A percentile compares a stretch with the other conserved stretches of the same genome.
Evolutionary conservation across 139 green algal species (phyloP).

Genomic region (Pseudopediastrum boryanum): DNA sequence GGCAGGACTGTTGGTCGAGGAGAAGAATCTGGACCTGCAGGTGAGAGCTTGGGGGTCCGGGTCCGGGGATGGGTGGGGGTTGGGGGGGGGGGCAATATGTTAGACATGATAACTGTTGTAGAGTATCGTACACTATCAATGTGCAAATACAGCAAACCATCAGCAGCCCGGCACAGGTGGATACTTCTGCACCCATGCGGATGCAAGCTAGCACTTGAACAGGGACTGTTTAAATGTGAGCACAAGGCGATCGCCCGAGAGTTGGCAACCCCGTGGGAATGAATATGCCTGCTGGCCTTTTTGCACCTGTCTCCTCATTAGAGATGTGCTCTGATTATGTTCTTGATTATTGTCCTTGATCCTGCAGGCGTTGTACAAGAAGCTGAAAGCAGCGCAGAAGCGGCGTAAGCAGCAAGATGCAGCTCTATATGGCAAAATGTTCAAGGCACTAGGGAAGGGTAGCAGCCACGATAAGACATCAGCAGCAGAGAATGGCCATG

Average conservation of each 20-base stretch:
- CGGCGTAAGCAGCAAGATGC: conserved; percentile 71
- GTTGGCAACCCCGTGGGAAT: not conserved
- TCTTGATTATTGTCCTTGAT: not conserved
- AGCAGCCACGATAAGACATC: not conserved
- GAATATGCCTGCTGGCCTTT: not conserved
- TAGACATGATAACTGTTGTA: not conserved
- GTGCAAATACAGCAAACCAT: not conserved
- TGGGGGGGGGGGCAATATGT: not conserved
- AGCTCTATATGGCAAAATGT: conserved; percentile 72
- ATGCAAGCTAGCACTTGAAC: not conserved
- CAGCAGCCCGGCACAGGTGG: not conserved
- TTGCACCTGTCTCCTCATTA: not conserved
- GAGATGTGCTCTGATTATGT: not conserved
- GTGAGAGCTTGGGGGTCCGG: conserved; percentile 45
- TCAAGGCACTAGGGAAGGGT: conserved; percentile 48
- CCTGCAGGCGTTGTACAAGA: not conserved
- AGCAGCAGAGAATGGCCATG: not conserved
- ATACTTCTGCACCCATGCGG: not conserved
- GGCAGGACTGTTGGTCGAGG: conserved; percentile 58
- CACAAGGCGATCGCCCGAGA: not conserved
- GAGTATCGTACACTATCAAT: not conserved
- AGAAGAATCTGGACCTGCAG: conserved; percentile 60
- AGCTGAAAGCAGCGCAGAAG: conserved; percentile 32
- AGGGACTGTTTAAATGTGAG: not conserved
- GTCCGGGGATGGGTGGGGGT: conserved; percentile 45